A percentile compares a stretch with the other conserved stretches of the same genome.
These are phyloP conservation scores for Candida glucosophila DNA, from an alignment of 1,139 yeast genomes.

Conservation along the genomic window DNA sequence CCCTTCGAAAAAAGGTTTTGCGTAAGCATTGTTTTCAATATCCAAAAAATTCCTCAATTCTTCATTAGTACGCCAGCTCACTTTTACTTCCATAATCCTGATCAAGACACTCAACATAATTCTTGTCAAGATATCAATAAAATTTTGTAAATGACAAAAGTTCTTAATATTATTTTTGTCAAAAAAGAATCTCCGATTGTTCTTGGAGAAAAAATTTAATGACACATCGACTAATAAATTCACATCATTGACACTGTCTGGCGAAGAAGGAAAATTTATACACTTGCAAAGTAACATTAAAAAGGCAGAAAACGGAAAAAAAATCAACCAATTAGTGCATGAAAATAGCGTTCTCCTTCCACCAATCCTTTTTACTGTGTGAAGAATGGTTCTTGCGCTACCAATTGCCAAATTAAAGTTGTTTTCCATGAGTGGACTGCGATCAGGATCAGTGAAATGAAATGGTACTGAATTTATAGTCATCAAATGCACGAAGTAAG, in stretches of 20 bases:
- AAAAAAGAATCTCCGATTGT: constrained; percentile 8
- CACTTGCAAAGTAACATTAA: constrained; percentile 22
- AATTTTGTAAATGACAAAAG: constrained; percentile 16
- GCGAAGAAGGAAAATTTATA: constrained; percentile 21
- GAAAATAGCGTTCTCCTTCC: constrained; percentile 13
- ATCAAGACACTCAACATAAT: constrained; percentile 18
- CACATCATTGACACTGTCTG: constrained; percentile 21
- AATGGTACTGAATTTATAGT: constrained; percentile 28
- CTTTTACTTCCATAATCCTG: constrained; percentile 15
- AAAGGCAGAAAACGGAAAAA: constrained; percentile 27
- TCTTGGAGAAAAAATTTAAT: constrained; percentile 13
- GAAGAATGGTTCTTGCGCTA: constrained; percentile 28
- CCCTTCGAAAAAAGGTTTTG: background rate
- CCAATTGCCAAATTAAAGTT: constrained; percentile 18
- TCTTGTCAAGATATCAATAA: constrained; percentile 14
- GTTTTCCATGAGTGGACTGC: constrained; percentile 1
- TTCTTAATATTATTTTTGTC: constrained; percentile 6
- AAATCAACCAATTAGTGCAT: constrained; percentile 24
- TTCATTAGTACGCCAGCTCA: constrained; percentile 8
- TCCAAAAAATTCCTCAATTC: constrained; percentile 17
- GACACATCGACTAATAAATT: constrained; percentile 22
- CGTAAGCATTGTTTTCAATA: background rate
- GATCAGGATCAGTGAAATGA: constrained; percentile 10
- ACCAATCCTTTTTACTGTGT: constrained; percentile 14
- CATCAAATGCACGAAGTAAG: constrained; percentile 27